Conservation (phyloP, 257 asterid species). For the Petunia secreta region DNA sequence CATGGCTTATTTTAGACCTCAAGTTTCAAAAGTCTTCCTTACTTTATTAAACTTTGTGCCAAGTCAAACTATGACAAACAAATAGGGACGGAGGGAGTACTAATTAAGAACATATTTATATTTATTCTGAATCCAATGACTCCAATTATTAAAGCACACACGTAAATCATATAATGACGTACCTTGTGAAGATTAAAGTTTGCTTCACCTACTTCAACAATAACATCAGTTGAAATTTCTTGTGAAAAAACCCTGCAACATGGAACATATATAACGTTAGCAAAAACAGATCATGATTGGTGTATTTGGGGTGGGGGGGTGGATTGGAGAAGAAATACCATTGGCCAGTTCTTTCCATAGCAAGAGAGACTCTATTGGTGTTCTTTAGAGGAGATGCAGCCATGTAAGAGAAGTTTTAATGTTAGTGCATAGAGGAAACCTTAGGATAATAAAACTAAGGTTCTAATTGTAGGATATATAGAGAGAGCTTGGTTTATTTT, state of each 20-base stretch:
- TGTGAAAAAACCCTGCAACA: constrained; percentile 87
- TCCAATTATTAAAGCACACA: too few species aligned
- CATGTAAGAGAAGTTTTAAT: constrained; percentile 33
- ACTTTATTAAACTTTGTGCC: too few species aligned
- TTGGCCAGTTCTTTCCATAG: constrained; percentile 97
- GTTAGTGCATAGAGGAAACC: constrained; percentile 3
- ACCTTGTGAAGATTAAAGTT: constrained; percentile 93
- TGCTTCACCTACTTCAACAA: constrained; percentile 80
- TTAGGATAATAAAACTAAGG: constrained; percentile 5
- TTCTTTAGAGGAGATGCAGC: constrained; percentile 37
- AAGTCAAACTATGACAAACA: too few species aligned
- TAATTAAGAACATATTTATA: too few species aligned
- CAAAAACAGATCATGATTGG: neutral
- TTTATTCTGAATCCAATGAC: too few species aligned
- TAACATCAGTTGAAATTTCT: constrained; percentile 84
- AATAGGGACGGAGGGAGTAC: too few species aligned
- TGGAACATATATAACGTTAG: constrained; percentile 14
- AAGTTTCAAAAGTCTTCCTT: too few species aligned
- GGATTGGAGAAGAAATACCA: constrained; percentile 48
- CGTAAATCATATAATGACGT: neutral
- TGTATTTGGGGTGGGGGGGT: neutral
- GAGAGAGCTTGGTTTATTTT: constrained; percentile 33
- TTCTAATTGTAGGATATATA: constrained; percentile 32
- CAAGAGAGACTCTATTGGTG: constrained; percentile 52
- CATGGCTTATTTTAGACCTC: too few species aligned